phyloP scores from a whole-genome alignment of 2,329 filamentous ascomycete genomes.

The Trichoderma koningii region DNA sequence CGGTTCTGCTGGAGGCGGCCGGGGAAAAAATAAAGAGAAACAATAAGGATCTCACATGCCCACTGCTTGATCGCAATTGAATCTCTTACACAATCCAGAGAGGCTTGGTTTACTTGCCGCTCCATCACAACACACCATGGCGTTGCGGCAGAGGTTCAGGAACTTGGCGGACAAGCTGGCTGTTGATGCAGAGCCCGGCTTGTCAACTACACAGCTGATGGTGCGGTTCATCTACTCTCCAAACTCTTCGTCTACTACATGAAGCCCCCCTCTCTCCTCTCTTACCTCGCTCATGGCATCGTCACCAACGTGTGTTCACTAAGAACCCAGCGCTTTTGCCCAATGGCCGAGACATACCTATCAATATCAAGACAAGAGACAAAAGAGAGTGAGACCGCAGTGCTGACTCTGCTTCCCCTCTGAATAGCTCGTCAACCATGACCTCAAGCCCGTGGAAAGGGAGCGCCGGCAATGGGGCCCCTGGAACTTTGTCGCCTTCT shows the following conservation, averaged over 20 bases:
- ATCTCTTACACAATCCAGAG: not conserved
- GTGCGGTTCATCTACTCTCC: conserved; percentile 41
- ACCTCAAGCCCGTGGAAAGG: conserved; percentile 78
- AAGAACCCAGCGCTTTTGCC: not conserved
- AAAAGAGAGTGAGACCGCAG: conserved; percentile 5
- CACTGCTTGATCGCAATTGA: not conserved
- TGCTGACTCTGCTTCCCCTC: conserved; percentile 13
- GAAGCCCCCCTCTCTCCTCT: not conserved
- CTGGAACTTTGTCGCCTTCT: conserved; percentile 88
- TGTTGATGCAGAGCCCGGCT: conserved; percentile 70
- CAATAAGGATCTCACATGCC: not conserved
- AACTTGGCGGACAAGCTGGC: conserved; percentile 62
- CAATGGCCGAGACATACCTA: too few species aligned
- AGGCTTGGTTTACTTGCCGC: not conserved
- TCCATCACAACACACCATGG: conserved; percentile 29
- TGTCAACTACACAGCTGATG: conserved; percentile 80
- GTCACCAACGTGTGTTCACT: not conserved
- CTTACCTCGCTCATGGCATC: not conserved
- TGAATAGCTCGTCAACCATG: conserved; percentile 72
- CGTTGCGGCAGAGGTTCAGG: conserved; percentile 43
- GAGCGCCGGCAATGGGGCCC: conserved; percentile 79
- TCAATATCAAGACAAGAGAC: not conserved
- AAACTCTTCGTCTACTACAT: not conserved
- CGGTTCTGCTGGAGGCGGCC: conserved; percentile 16
- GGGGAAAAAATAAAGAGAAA: conserved; percentile 2